Percentiles rank a stretch among this genome's conserved stretches.
Conservation (phyloP, 1,284 basidiomycete genomes). For the Apiotrichum domesticum region DNA sequence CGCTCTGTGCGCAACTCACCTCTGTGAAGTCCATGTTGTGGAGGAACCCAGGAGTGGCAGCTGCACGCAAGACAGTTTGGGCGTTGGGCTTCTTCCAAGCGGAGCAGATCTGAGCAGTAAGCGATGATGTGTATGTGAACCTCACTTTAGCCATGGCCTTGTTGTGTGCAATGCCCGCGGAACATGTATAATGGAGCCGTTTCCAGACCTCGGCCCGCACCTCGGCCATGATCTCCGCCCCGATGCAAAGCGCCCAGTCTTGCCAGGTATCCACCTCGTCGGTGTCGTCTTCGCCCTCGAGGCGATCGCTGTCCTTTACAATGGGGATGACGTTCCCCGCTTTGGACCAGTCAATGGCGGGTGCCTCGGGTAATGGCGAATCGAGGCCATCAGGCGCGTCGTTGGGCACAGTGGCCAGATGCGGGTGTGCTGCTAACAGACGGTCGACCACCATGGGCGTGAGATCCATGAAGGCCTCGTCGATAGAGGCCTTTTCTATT, state of each 20-base stretch:
- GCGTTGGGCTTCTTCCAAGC: constrained; percentile 84
- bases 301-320: constrained; percentile 37
- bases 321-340: constrained; percentile 66
- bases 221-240: constrained; percentile 78
- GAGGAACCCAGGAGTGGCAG: constrained; percentile 74
- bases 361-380: constrained; percentile 72
- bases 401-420: constrained; percentile 63
- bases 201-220: constrained; percentile 63
- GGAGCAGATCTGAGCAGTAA: constrained; percentile 61
- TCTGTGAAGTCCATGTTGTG: constrained; percentile 79
- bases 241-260: constrained; percentile 83
- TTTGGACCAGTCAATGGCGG: constrained; percentile 59
- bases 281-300: constrained; percentile 21
- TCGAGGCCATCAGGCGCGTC: constrained; percentile 68
- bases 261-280: constrained; percentile 63
- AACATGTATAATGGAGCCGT: constrained; percentile 85
- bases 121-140: not conserved
- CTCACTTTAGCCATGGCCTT: constrained; percentile 87
- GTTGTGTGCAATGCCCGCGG: constrained; percentile 88
- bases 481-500: constrained; percentile 65
- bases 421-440: constrained; percentile 66
- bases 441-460: constrained; percentile 67
- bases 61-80: constrained; percentile 73
- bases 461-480: constrained; percentile 80
- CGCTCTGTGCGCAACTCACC: constrained; percentile 46